A percentile compares a stretch with the other conserved stretches of the same genome.
These are phyloP conservation scores for Plasmodium ovale DNA, from an alignment of 169 alveolate species.

Conservation along the genomic window DNA sequence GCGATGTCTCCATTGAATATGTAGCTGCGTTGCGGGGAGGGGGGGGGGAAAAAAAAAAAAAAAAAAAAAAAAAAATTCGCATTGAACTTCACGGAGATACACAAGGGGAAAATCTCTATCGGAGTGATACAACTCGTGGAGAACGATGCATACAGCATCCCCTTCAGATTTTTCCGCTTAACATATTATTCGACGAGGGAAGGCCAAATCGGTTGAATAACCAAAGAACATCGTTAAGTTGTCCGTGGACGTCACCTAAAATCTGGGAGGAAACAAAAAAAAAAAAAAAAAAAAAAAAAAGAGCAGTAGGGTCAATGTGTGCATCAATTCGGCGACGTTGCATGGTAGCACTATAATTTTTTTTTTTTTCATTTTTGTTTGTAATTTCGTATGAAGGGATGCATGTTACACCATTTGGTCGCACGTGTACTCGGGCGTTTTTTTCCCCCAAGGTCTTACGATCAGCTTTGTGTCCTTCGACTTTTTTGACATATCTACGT, in stretches of 20 bases:
- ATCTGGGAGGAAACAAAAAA: constrained; percentile 64
- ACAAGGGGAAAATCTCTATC: too few relatives aligned
- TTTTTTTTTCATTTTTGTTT: too few relatives aligned
- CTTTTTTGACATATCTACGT: constrained; percentile 39
- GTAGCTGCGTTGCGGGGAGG: constrained; percentile 80
- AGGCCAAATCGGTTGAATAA: constrained; percentile 91
- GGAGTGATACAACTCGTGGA: too few relatives aligned
- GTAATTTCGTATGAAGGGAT: too few relatives aligned
- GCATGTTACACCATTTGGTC: too few relatives aligned
- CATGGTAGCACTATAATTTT: too few relatives aligned
- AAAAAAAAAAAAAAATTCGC: background rate
- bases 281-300: background rate
- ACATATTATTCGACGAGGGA: constrained; percentile 89
- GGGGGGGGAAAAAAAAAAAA: too few relatives aligned
- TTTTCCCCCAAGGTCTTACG: constrained; percentile 9
- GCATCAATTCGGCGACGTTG: background rate
- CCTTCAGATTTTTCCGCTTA: background rate
- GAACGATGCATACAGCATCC: too few relatives aligned
- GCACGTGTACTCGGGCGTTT: too few relatives aligned
- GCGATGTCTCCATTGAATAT: constrained; percentile 94
- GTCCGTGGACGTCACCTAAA: constrained; percentile 94
- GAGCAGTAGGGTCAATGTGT: background rate
- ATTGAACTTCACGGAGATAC: background rate
- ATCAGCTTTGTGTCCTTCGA: constrained; percentile 51
- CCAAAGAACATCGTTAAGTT: constrained; percentile 92